A percentile compares a stretch with the other conserved stretches of the same genome.
These are phyloP conservation scores for Porogramme epimiltina DNA, from an alignment of 1,284 basidiomycete species.

Conservation along the genomic window DNA sequence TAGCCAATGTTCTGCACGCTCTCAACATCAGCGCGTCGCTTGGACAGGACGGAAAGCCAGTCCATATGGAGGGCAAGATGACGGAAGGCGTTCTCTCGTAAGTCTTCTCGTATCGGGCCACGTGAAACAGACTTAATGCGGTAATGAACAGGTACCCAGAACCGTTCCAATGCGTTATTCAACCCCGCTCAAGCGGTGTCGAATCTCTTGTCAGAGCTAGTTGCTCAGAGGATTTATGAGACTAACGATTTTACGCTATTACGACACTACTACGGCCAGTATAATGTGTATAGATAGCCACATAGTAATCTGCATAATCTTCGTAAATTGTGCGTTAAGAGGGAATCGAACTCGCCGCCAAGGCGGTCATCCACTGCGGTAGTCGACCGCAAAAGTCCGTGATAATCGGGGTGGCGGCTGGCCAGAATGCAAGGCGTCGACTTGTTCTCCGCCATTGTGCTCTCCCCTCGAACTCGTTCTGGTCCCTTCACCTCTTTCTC, in stretches of 20 bases:
- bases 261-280: too few relatives aligned
- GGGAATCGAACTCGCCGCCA: not conserved
- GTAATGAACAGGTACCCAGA: constrained; percentile 68
- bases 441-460: too few relatives aligned
- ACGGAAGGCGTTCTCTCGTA: constrained; percentile 5
- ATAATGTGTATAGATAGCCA: too few relatives aligned
- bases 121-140: too few relatives aligned
- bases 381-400: too few relatives aligned
- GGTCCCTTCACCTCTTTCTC: not conserved
- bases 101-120: too few relatives aligned
- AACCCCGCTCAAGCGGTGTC: constrained; percentile 57
- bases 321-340: not conserved
- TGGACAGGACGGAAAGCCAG: not conserved
- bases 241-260: not conserved
- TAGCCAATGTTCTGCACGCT: constrained; percentile 12
- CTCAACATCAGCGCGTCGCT: constrained; percentile 1
- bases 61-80: constrained; percentile 2
- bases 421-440: not conserved
- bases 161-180: constrained; percentile 60
- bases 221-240: too few relatives aligned
- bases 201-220: constrained; percentile 43
- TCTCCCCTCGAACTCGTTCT: too few relatives aligned
- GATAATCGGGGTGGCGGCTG: too few relatives aligned
- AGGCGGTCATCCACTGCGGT: too few relatives aligned
- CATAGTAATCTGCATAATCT: not conserved